A percentile compares a stretch with the other conserved stretches of the same genome.
phyloP scores from a whole-genome alignment of 768 basidiomycete species.

The Cubamyces sp. region DNA sequence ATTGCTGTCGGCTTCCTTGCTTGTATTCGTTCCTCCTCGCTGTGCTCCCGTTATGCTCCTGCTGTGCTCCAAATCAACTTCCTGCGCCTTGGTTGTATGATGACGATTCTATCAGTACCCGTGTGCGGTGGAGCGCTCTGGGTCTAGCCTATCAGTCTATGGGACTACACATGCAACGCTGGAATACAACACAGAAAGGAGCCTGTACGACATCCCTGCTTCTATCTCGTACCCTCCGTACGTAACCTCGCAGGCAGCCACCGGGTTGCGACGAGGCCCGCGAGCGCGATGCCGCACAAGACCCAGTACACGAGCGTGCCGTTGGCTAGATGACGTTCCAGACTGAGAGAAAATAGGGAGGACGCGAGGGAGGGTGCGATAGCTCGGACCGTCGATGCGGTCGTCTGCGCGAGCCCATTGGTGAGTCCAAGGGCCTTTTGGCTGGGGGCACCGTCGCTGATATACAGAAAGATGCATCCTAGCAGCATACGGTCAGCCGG shows the following conservation, averaged over 20 bases:
- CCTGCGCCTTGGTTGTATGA: too few species aligned
- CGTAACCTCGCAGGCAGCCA: slow-evolving; percentile 37
- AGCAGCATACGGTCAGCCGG: neutral
- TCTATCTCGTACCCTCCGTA: slow-evolving; percentile 1
- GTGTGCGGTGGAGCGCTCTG: too few species aligned
- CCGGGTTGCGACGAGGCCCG: slow-evolving; percentile 45
- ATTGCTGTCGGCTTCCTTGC: too few species aligned
- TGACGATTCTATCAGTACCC: too few species aligned
- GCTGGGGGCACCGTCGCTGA: slow-evolving; percentile 34
- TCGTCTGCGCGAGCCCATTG: slow-evolving; percentile 58
- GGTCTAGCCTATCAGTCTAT: neutral
- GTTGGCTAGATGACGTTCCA: slow-evolving; percentile 45
- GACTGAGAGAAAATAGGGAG: slow-evolving; percentile 54
- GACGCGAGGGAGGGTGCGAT: slow-evolving; percentile 55
- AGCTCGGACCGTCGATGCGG: slow-evolving; percentile 48
- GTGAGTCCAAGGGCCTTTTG: slow-evolving; percentile 47
- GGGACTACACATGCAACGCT: neutral
- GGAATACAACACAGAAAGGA: neutral
- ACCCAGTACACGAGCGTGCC: slow-evolving; percentile 45
- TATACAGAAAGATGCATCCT: slow-evolving; percentile 36
- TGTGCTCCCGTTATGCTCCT: too few species aligned
- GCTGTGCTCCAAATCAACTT: too few species aligned
- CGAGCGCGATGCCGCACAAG: slow-evolving; percentile 13
- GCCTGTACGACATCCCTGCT: too few species aligned
- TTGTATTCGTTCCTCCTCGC: too few species aligned